These are phyloP conservation scores for Hortiboletus campestris DNA, from an alignment of 768 basidiomycete genomes.

Conservation along the genomic window DNA sequence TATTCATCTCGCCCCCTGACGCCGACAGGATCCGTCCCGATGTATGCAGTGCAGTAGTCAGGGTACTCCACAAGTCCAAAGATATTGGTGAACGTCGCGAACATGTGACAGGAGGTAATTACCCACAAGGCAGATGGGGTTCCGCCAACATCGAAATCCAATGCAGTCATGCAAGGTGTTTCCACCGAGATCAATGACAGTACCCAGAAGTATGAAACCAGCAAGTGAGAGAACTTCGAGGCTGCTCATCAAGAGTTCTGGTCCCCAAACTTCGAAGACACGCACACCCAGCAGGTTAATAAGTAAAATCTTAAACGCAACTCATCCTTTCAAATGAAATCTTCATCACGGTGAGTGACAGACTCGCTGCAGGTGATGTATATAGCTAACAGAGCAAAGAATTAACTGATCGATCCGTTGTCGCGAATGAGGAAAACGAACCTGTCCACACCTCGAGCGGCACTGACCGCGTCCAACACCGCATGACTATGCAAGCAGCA, in stretches of 20 bases:
- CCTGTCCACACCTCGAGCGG: slow-evolving; percentile 6
- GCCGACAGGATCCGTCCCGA: slow-evolving; percentile 77
- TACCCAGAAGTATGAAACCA: slow-evolving; percentile 8
- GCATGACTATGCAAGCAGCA: slow-evolving; percentile 37
- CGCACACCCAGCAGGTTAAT: slow-evolving; percentile 64
- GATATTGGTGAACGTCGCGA: slow-evolving; percentile 50
- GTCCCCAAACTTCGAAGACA: slow-evolving; percentile 67
- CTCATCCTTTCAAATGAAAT: not conserved
- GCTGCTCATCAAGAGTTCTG: slow-evolving; percentile 73
- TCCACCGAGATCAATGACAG: slow-evolving; percentile 63
- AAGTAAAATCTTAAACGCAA: not conserved
- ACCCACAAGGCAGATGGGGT: slow-evolving; percentile 57
- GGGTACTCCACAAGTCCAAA: slow-evolving; percentile 68
- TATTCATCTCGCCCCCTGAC: slow-evolving; percentile 60
- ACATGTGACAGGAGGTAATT: slow-evolving; percentile 48
- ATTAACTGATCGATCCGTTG: not conserved
- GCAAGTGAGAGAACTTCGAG: slow-evolving; percentile 54
- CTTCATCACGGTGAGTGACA: not conserved
- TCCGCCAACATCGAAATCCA: slow-evolving; percentile 45
- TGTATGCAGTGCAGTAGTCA: slow-evolving; percentile 71
- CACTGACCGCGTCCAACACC: slow-evolving; percentile 3
- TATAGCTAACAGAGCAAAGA: not conserved
- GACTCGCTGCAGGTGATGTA: not conserved
- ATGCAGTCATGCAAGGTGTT: slow-evolving; percentile 35
- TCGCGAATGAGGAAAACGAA: not conserved